Evolutionary conservation across 192 early-diverging fungal genomes (phyloP), one percentile per base, ranked within the genome.

Genomic region (Phycomyces blakesleeanus): DNA sequence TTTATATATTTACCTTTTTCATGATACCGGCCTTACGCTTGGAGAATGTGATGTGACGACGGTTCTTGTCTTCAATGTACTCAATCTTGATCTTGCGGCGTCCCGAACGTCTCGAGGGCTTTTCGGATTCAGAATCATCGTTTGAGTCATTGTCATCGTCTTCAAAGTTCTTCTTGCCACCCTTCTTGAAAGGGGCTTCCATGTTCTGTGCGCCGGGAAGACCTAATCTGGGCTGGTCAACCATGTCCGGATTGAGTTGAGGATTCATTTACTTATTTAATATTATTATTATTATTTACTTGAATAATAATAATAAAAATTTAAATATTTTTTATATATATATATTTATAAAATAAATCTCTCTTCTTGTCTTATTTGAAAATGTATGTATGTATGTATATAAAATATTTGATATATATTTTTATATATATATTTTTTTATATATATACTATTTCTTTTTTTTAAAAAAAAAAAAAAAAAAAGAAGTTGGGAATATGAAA

Each of bases 21-120:
- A 97, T 94, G 61, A 97, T 93, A 40, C 95, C 95, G 15, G 93
- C 89, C 69, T 94, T 95, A 60, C 95, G 81, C 72, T 97, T 97
- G 68, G 85, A 88, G 68, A 97, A 95, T 7, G 95, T 95, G 63
- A 95, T 94, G 65, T 93, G 92, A 44, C 94, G 83, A 67, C 92
- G 79, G 57, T 85, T 87, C 76, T 93, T 94, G 72, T 95, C 94
- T 50, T 90, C 87, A 42, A 97, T 97, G 61, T 89, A 94, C 66
- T 93, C 91, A 68, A 97, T 97, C 72, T 93, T 93, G 77, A 97
- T 94, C 75, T 95, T 95, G 72, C 94, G 83, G 57, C 94, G 83
- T 0, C 92, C 92, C 39, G 85, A 76, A 6, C 87, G 81, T 75
- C 89, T 89, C 56, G 83, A 69, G 52, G 63, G 67, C 55, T 85